Conservation (phyloP, 768 basidiomycete species). For the Mycena metata region DNA sequence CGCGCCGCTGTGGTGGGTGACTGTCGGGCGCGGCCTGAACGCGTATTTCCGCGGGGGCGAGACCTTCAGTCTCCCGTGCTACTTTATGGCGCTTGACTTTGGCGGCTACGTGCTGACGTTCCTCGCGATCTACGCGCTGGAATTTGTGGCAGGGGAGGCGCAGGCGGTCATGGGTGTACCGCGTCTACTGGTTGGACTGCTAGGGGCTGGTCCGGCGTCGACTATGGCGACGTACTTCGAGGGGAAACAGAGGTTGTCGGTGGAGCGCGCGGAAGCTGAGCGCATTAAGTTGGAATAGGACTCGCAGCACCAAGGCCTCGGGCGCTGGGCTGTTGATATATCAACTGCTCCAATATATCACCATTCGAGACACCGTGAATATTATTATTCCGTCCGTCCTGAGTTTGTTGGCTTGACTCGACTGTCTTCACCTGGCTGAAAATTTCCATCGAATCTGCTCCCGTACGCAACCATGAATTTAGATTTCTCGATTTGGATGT, state of each 20-base stretch:
- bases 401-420: too few species aligned
- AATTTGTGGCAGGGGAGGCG: conserved; percentile 7
- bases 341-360: too few species aligned
- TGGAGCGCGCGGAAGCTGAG: neutral
- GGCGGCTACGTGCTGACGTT: conserved; percentile 4
- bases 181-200: neutral
- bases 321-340: too few species aligned
- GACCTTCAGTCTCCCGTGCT: neutral
- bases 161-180: neutral
- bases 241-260: conserved; percentile 8
- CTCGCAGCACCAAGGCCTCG: too few species aligned
- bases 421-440: too few species aligned
- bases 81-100: conserved; percentile 31
- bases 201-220: conserved; percentile 18
- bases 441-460: too few species aligned
- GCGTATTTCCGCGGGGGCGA: neutral
- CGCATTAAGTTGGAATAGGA: too few species aligned
- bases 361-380: too few species aligned
- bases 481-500: too few species aligned
- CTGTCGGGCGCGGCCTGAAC: conserved; percentile 11
- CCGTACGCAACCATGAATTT: too few species aligned
- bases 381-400: too few species aligned
- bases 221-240: conserved; percentile 30
- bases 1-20: conserved; percentile 24
- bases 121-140: conserved; percentile 22